Conservation (phyloP, 768 basidiomycete genomes). For the Lactifluus piperatus region DNA sequence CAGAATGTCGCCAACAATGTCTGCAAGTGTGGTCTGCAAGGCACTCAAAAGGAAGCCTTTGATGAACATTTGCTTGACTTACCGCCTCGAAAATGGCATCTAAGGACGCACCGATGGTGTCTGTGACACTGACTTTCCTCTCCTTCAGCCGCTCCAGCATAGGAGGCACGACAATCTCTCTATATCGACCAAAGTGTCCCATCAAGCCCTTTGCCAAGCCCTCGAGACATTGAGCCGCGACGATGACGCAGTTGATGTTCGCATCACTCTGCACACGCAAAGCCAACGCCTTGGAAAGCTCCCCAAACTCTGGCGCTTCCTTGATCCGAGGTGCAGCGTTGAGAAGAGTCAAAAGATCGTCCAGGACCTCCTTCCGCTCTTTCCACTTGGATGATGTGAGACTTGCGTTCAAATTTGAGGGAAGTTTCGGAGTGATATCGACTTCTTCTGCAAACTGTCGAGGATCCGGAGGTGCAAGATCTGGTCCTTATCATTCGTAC, state of each 20-base stretch:
- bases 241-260: conserved; percentile 92
- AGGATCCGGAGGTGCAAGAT: conserved; percentile 59
- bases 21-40: conserved; percentile 62
- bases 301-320: conserved; percentile 69
- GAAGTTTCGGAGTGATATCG: conserved; percentile 67
- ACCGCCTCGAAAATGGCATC: conserved; percentile 86
- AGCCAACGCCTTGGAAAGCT: conserved; percentile 69
- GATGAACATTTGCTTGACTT: conserved; percentile 26
- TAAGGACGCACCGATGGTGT: conserved; percentile 77
- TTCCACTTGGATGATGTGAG: conserved; percentile 97
- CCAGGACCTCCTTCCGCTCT: conserved; percentile 86
- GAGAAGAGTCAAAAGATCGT: conserved; percentile 68
- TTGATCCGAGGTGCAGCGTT: conserved; percentile 65
- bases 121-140: conserved; percentile 83
- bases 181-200: conserved; percentile 62
- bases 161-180: conserved; percentile 60
- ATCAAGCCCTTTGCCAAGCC: conserved; percentile 78
- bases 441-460: conserved; percentile 73
- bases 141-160: conserved; percentile 92
- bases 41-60: conserved; percentile 10
- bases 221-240: conserved; percentile 79
- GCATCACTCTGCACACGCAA: conserved; percentile 79
- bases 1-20: conserved; percentile 77
- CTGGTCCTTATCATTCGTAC: conserved; percentile 26
- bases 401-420: conserved; percentile 60